Conservation (phyloP, 2,329 filamentous ascomycete species). For the Penicillium capsulatum region DNA sequence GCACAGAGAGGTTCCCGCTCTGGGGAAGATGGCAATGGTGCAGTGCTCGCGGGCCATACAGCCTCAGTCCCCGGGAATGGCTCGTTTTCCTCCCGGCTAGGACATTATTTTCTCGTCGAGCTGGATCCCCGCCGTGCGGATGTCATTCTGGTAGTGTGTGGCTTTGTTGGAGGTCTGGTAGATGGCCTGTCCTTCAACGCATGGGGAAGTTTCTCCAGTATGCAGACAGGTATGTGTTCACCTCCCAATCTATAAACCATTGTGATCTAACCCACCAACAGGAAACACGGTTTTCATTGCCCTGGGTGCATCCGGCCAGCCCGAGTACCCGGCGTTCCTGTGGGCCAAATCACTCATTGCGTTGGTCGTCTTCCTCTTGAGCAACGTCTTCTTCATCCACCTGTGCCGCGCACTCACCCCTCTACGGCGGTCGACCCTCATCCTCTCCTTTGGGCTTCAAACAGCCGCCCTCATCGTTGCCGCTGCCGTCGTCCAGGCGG, state of each 20-base stretch:
- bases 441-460: slow-evolving; percentile 40
- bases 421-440: slow-evolving; percentile 37
- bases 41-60: neutral
- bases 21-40: slow-evolving; percentile 1
- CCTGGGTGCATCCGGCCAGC: slow-evolving; percentile 40
- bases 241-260: too few relatives aligned
- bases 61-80: neutral
- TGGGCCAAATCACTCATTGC: slow-evolving; percentile 42
- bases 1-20: neutral
- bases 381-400: slow-evolving; percentile 40
- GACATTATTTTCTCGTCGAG: slow-evolving; percentile 9
- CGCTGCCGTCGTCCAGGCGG: slow-evolving; percentile 33
- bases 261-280: slow-evolving; percentile 14
- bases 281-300: slow-evolving; percentile 45
- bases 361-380: slow-evolving; percentile 30
- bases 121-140: slow-evolving; percentile 27
- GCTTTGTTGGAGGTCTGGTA: slow-evolving; percentile 39
- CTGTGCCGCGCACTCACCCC: slow-evolving; percentile 30
- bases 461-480: slow-evolving; percentile 33
- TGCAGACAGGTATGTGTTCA: slow-evolving; percentile 38
- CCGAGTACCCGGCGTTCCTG: slow-evolving; percentile 35
- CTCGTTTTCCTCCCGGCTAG: neutral
- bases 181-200: slow-evolving; percentile 42
- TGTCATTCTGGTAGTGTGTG: slow-evolving; percentile 33
- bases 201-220: slow-evolving; percentile 42